Conservation (phyloP, 1,139 yeast species). For the Yamadazyma songkhlaensis region DNA sequence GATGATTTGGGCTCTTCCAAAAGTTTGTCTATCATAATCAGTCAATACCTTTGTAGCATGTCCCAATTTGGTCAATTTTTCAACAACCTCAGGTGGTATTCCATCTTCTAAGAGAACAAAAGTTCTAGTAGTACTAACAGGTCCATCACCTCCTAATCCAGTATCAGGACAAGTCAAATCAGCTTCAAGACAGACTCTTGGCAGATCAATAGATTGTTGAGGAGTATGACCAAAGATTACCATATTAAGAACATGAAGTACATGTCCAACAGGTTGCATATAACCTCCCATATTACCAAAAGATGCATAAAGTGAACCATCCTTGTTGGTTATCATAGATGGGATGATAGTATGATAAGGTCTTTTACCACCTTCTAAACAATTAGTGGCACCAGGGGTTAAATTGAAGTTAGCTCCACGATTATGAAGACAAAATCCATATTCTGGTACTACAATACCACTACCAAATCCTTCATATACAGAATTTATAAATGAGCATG, state of each 20-base stretch:
- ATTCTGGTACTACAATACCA: conserved; percentile 63
- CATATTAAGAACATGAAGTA: conserved; percentile 72
- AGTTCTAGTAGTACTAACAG: conserved; percentile 58
- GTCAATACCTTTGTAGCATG: conserved; percentile 50
- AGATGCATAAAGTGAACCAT: conserved; percentile 55
- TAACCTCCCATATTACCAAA: conserved; percentile 90
- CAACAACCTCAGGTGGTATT: conserved; percentile 39
- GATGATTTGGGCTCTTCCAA: conserved; percentile 79
- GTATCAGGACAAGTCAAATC: conserved; percentile 35
- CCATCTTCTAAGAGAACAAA: conserved; percentile 69
- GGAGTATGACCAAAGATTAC: conserved; percentile 63
- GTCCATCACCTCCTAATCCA: conserved; percentile 67
- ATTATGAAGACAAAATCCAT: conserved; percentile 73
- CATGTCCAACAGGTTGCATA: conserved; percentile 85
- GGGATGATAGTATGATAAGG: conserved; percentile 87
- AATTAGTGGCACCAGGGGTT: conserved; percentile 54
- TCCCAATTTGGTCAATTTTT: conserved; percentile 49
- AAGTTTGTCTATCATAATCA: conserved; percentile 46
- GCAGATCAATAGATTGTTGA: conserved; percentile 75
- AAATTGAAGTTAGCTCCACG: conserved; percentile 76
- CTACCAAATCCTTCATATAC: conserved; percentile 72
- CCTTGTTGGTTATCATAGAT: conserved; percentile 54
- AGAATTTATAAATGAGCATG: conserved; percentile 79
- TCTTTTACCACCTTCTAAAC: conserved; percentile 66
- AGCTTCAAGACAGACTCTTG: conserved; percentile 64